phyloP scores from a whole-genome alignment of 2,329 filamentous ascomycete species.

The Fusarium clavum region DNA sequence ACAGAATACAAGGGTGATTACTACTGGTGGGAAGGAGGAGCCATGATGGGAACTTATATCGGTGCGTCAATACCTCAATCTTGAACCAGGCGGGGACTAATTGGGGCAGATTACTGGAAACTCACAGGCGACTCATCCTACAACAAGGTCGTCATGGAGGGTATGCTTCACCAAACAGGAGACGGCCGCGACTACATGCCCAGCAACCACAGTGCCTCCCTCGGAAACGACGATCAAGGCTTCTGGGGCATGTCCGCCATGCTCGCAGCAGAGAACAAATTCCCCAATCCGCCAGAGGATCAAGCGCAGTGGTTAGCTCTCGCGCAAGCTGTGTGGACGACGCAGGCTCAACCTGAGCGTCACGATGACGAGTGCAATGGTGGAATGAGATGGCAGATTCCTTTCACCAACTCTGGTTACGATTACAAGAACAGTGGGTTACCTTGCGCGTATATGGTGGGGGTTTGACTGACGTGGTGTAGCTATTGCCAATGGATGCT shows the following conservation, averaged over 20 bases:
- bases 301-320: slow-evolving; percentile 72
- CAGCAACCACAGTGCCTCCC: slow-evolving; percentile 65
- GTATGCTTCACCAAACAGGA: slow-evolving; percentile 70
- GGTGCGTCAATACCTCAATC: slow-evolving; percentile 45
- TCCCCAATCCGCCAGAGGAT: slow-evolving; percentile 66
- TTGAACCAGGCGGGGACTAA: not conserved
- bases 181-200: slow-evolving; percentile 69
- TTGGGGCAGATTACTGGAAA: slow-evolving; percentile 70
- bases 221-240: slow-evolving; percentile 77
- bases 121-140: slow-evolving; percentile 73
- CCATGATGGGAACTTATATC: slow-evolving; percentile 75
- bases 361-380: slow-evolving; percentile 73
- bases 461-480: not conserved
- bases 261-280: slow-evolving; percentile 73
- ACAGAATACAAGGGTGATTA: slow-evolving; percentile 61
- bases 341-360: slow-evolving; percentile 69
- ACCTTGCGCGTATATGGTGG: not conserved
- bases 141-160: slow-evolving; percentile 68
- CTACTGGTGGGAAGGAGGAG: slow-evolving; percentile 81
- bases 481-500: slow-evolving; percentile 71
- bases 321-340: slow-evolving; percentile 77
- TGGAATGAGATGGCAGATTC: slow-evolving; percentile 83
- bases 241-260: slow-evolving; percentile 78
- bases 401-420: slow-evolving; percentile 78
- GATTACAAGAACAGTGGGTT: slow-evolving; percentile 75